Conservation (phyloP, 1,284 basidiomycete genomes). For the Ganoderma resinaceum region DNA sequence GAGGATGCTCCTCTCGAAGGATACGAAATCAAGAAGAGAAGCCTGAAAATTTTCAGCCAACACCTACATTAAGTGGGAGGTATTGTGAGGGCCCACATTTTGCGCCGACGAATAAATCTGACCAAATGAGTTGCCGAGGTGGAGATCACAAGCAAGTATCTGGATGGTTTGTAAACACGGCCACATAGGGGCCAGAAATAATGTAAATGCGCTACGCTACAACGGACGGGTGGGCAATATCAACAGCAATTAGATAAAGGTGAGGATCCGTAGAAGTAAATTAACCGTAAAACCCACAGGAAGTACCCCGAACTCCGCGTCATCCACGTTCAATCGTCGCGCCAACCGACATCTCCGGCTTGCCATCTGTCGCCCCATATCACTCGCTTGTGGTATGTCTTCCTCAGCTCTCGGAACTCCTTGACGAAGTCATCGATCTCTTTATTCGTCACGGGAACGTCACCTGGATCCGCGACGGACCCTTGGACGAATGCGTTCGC, state of each 20-base stretch:
- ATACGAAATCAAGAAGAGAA: constrained; percentile 1
- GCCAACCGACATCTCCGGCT: constrained; percentile 84
- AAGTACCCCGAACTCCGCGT: constrained; percentile 2
- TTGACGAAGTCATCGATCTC: constrained; percentile 88
- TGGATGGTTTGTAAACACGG: neutral
- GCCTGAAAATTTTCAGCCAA: neutral
- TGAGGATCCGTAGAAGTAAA: constrained; percentile 8
- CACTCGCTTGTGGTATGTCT: constrained; percentile 88
- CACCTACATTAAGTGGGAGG: neutral
- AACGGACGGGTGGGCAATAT: constrained; percentile 20
- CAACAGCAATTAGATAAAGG: neutral
- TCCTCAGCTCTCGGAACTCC: constrained; percentile 86
- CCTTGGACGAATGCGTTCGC: constrained; percentile 83
- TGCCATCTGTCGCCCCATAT: constrained; percentile 91
- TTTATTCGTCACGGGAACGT: constrained; percentile 48
- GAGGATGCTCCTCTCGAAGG: constrained; percentile 21
- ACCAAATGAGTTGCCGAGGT: neutral
- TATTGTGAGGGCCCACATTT: neutral
- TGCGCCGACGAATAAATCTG: neutral
- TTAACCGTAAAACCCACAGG: neutral
- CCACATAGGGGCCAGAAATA: constrained; percentile 14
- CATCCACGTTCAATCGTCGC: constrained; percentile 30
- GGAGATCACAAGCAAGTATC: neutral
- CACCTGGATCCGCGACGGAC: constrained; percentile 42
- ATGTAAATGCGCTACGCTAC: constrained; percentile 19